Conservation (phyloP, 2,329 filamentous ascomycete species). For the Xylariaceae sp. region DNA sequence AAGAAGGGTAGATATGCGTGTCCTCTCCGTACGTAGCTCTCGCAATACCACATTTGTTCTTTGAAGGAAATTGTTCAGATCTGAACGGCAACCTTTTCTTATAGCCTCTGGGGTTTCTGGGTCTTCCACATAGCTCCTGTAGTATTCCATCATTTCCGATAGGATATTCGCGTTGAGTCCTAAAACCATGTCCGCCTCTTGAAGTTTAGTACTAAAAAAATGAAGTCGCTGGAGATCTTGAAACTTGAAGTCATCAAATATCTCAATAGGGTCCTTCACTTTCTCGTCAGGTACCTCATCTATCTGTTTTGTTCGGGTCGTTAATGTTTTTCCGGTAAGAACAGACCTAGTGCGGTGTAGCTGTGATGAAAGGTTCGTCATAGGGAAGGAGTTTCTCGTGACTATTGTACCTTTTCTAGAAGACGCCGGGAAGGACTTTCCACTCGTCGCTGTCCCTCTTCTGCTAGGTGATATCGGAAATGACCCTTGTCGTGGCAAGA, state of each 20-base stretch:
- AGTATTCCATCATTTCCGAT: not conserved
- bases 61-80: not conserved
- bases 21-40: not conserved
- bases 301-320: not conserved
- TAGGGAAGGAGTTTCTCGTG: not conserved
- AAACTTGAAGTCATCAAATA: slow-evolving; percentile 9
- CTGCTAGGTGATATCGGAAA: too few relatives aligned
- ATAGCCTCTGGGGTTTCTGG: not conserved
- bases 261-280: not conserved
- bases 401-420: too few relatives aligned
- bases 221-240: slow-evolving; percentile 7
- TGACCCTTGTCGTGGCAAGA: too few relatives aligned
- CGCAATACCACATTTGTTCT: not conserved
- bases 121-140: not conserved
- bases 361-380: not conserved
- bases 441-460: too few relatives aligned
- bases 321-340: not conserved
- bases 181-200: slow-evolving; percentile 11
- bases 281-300: not conserved
- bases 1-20: slow-evolving; percentile 2
- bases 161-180: not conserved
- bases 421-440: too few relatives aligned
- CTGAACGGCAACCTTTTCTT: not conserved
- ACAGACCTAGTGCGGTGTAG: not conserved
- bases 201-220: slow-evolving; percentile 1